These are phyloP conservation scores for Pulveroboletus sp. DNA, from an alignment of 768 basidiomycete species.

Conservation along the genomic window DNA sequence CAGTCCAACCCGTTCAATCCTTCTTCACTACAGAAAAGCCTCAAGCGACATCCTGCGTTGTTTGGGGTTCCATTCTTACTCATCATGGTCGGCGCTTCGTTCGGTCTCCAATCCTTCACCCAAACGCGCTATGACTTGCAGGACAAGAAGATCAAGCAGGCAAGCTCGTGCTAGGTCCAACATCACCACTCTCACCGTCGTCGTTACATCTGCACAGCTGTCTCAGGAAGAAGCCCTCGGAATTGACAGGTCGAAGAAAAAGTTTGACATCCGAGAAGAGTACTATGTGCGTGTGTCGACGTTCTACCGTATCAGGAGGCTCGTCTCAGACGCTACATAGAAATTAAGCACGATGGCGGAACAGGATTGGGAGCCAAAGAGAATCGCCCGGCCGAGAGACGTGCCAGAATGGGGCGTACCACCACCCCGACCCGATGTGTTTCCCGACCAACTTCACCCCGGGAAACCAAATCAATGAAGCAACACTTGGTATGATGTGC, in stretches of 20 bases:
- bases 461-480: conserved; percentile 2
- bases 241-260: conserved; percentile 63
- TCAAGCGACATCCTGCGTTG: conserved; percentile 59
- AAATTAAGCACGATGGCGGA: conserved; percentile 58
- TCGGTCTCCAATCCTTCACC: conserved; percentile 75
- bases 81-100: conserved; percentile 83
- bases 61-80: conserved; percentile 88
- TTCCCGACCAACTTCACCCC: conserved; percentile 19
- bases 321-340: conserved; percentile 23
- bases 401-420: conserved; percentile 93
- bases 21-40: conserved; percentile 28
- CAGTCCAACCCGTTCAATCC: conserved; percentile 36
- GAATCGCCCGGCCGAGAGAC: conserved; percentile 79
- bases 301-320: background rate
- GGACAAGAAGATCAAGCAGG: conserved; percentile 70
- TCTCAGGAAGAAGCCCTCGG: conserved; percentile 75
- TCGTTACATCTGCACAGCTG: conserved; percentile 38
- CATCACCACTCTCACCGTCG: background rate
- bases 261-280: conserved; percentile 91
- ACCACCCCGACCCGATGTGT: conserved; percentile 40
- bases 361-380: conserved; percentile 82
- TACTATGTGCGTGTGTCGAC: conserved; percentile 72
- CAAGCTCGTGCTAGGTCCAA: conserved; percentile 25
- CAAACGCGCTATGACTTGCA: conserved; percentile 90
- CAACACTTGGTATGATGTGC: background rate